Evolutionary conservation across 2,329 filamentous ascomycete species (phyloP).

Genomic region (Alternaria sp.): DNA sequence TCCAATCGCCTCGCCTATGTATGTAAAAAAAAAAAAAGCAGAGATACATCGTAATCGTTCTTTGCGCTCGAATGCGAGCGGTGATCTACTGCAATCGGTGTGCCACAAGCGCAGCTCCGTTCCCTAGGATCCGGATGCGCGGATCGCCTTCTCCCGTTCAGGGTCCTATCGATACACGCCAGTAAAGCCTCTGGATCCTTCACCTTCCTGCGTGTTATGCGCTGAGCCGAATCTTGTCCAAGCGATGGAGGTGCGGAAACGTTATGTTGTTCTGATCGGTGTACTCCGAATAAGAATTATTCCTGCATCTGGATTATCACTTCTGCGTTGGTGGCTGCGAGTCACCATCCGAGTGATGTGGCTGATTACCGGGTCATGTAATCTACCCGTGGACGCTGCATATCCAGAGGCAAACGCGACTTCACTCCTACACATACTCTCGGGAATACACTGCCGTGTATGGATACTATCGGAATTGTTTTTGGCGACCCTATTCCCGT

Average conservation of each 20-base stretch:
- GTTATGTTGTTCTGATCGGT: constrained; percentile 1
- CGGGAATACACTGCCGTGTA: not conserved
- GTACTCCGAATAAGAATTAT: not conserved
- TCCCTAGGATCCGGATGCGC: not conserved
- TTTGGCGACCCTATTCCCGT: not conserved
- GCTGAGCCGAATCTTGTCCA: constrained; percentile 2
- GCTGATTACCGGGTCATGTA: not conserved
- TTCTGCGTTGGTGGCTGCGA: not conserved
- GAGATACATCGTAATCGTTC: not conserved
- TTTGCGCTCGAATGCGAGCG: not conserved
- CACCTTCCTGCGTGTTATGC: not conserved
- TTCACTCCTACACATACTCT: not conserved
- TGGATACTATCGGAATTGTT: not conserved
- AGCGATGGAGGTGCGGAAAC: constrained; percentile 3
- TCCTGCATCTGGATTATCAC: not conserved
- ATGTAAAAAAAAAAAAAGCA: not conserved
- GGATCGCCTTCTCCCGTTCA: not conserved
- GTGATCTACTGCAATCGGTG: not conserved
- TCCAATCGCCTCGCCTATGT: not conserved
- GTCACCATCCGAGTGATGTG: not conserved
- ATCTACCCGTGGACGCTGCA: not conserved
- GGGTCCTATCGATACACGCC: not conserved
- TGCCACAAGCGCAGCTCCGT: not conserved
- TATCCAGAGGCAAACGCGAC: not conserved
- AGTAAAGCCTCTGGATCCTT: not conserved